Percentiles rank a stretch among this genome's conserved stretches.
These are phyloP conservation scores for Ailanthus altissimus DNA, from an alignment of 345 rosid genomes.

Conservation along the genomic window DNA sequence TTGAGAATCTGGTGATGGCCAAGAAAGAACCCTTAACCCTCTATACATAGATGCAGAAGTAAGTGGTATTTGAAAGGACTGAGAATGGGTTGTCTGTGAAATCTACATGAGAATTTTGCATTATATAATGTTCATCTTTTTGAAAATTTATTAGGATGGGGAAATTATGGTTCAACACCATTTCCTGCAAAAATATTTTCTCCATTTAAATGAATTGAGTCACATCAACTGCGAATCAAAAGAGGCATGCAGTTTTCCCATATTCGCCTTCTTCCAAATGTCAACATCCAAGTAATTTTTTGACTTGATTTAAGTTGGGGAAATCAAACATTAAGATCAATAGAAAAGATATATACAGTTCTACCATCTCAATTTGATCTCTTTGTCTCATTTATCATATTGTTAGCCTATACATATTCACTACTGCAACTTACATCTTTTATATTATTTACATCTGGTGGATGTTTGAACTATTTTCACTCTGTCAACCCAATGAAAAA, in stretches of 20 bases:
- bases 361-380: background rate
- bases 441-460: background rate
- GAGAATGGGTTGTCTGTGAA: background rate
- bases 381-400: background rate
- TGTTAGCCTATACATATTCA: background rate
- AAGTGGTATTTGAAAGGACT: background rate
- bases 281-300: too few species aligned
- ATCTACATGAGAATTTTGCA: background rate
- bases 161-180: background rate
- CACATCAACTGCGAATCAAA: too few species aligned
- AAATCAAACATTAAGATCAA: background rate
- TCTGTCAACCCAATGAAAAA: background rate
- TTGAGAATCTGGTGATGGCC: background rate
- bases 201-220: background rate
- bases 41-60: background rate
- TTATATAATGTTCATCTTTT: background rate
- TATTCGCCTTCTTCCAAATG: too few species aligned
- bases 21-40: background rate
- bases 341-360: too few species aligned
- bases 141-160: background rate
- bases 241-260: too few species aligned
- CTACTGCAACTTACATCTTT: background rate
- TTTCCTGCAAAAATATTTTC: background rate
- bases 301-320: too few species aligned
- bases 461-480: background rate